These are phyloP conservation scores for Podospora anserina DNA, from an alignment of 495 filamentous ascomycete genomes.

Conservation along the genomic window DNA sequence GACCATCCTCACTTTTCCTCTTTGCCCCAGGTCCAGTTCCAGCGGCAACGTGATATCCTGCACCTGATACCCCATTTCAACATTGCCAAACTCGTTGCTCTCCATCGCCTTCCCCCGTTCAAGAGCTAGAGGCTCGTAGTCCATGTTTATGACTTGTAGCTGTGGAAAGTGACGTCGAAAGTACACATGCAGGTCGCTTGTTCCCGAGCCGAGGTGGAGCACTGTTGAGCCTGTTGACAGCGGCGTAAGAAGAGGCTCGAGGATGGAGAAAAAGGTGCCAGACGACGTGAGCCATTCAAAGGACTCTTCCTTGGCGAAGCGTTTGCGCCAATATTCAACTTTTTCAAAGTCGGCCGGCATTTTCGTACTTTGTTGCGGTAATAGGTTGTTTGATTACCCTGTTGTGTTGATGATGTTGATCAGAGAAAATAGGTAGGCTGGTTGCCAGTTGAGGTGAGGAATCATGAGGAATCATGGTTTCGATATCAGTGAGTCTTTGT, in stretches of 20 bases:
- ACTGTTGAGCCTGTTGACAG: constrained; percentile 21
- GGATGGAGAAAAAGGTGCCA: constrained; percentile 30
- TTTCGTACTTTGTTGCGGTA: too few relatives aligned
- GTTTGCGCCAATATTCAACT: constrained; percentile 36
- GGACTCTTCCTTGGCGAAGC: constrained; percentile 36
- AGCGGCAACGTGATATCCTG: constrained; percentile 35
- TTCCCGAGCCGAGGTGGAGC: constrained; percentile 42
- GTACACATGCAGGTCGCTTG: constrained; percentile 41
- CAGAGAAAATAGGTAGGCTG: background rate
- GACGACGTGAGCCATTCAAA: constrained; percentile 45
- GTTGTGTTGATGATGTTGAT: too few relatives aligned
- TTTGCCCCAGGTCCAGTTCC: background rate
- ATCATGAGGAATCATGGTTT: background rate
- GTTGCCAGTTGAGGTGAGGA: background rate
- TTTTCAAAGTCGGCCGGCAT: constrained; percentile 16
- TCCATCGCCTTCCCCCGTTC: constrained; percentile 36
- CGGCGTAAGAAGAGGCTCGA: constrained; percentile 30
- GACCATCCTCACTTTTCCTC: constrained; percentile 29
- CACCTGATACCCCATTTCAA: constrained; percentile 34
- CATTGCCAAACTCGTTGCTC: constrained; percentile 33
- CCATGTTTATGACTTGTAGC: constrained; percentile 38
- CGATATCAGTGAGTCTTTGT: background rate
- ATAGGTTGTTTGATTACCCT: too few relatives aligned
- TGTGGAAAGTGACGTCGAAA: constrained; percentile 31
- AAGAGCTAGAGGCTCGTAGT: constrained; percentile 43